Base-by-base conservation (phyloP, 2,329 filamentous ascomycete genomes). In the Drechslerella coelobrocha region DNA sequence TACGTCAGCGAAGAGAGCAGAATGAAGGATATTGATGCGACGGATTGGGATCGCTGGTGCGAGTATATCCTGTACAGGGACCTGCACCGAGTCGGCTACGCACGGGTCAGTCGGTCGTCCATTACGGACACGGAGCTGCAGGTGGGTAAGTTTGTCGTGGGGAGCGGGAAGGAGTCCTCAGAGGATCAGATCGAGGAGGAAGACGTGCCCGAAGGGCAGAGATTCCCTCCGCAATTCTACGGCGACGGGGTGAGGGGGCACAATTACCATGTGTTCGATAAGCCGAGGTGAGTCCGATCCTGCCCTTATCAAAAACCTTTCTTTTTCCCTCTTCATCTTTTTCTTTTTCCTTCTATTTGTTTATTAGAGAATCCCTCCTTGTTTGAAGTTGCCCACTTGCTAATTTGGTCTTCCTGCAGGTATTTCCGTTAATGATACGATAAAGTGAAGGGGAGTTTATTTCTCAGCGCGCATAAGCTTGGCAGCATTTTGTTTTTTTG, bases 91-190 rank as follows among this genome's bases (percentile, higher is more conserved):
- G 88, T 89, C 0, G 93, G 91, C 0, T 99, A 99, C 78, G 94
- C 94, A 2, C 84, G 94, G 59, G 88, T 99, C 56, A 93, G 89
- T 76, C 84, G 94, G 75, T 88, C 88, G 75, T 95, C 91, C 1
- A 97, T 99, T 75, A 99, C 94, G 10, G 94, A 99, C 78, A 99
- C 94, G 1, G 94, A 99, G 81, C 83, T 99, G 61, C 94, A 99
- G 83, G 85, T 96, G 29, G 94, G 91, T 75, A 97, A 97, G 79
- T 97, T 99, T 79, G 85, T 92, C 31, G 85, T 99, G 47, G 92
- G 91, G 12, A 39, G 34, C 14, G 85, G 88, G 63, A 82, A 83
- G 56, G 83, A 90, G 63, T 81, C 87, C 73, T 83, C 89, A 63
- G 82, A 80, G 59, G 79, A 78, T 23, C 81, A 82, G 27, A 82